These are phyloP conservation scores for Penicillium olsonii DNA, from an alignment of 2,329 filamentous ascomycete genomes.

Conservation along the genomic window DNA sequence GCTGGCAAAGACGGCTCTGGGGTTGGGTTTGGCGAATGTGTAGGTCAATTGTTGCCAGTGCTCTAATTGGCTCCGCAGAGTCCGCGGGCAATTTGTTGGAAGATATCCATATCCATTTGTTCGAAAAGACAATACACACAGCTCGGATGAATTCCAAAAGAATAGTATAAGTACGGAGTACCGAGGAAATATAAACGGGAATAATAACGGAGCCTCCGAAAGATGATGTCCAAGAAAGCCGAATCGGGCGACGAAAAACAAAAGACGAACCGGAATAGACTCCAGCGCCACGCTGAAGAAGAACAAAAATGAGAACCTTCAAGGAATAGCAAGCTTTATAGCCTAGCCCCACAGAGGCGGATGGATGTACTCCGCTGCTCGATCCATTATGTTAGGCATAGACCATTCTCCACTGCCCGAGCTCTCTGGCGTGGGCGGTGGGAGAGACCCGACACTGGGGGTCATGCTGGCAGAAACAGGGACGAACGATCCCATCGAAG, in stretches of 20 bases:
- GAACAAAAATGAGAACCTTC: constrained; percentile 2
- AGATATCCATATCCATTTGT: neutral
- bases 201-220: neutral
- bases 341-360: constrained; percentile 46
- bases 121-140: constrained; percentile 4
- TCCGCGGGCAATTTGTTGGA: too few species aligned
- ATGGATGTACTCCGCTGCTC: constrained; percentile 51
- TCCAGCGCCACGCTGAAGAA: constrained; percentile 11
- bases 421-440: constrained; percentile 50
- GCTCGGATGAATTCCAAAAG: neutral
- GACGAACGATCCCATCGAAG: constrained; percentile 16
- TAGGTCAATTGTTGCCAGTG: constrained; percentile 22
- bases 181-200: neutral
- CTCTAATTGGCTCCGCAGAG: neutral
- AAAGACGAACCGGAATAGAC: constrained; percentile 14
- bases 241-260: neutral
- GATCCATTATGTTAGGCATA: constrained; percentile 47
- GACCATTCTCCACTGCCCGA: constrained; percentile 50
- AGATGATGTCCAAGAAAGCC: neutral
- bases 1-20: constrained; percentile 23
- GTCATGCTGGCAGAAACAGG: constrained; percentile 31
- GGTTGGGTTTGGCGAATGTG: constrained; percentile 34
- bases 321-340: neutral
- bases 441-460: constrained; percentile 38
- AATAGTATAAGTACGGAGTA: neutral